Evolutionary conservation across 1,284 basidiomycete genomes (phyloP), one percentile per base, ranked within the genome.

Genomic region (Sparassis latifolia): DNA sequence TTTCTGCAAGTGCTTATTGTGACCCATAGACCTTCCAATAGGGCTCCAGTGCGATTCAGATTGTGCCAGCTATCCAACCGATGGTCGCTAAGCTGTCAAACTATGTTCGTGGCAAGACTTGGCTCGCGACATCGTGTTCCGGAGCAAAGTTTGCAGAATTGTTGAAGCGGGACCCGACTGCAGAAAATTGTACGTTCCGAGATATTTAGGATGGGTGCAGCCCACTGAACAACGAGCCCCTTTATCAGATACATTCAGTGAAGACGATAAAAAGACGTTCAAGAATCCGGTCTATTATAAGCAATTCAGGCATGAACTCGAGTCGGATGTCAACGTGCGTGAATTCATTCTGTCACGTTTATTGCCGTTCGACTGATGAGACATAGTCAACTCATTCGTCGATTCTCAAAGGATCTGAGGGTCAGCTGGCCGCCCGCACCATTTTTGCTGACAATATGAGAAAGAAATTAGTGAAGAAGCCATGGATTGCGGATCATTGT

Each of bases 41-140:
- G 80, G 81, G 82, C 1, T 82, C 81, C 1, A 80, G 79, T 20
- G 79, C 77, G 2, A 73, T 85, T 30, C 83, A 86, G 57, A 75
- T 84, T 10, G 76, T 84, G 0, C 72, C 82, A 0, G 72, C 79
- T 2, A 62, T 85, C 5, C 80, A 82, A 54, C 72, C 76, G 2
- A 71, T 69, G 50, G 80, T 82, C 4, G 63, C 66, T 45, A 70
- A 73, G 50, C 50, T 85, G 29, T 66, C 69, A 38, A 81, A 82
- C 61, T 84, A 77, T 56, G 81, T 80, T 33, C 73, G 80, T n/a
- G 77, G 80, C 2, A 75, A 77, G 60, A 80, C 81, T 0, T 85
- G 80, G 82, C 69, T 85, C 33, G 70, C 78, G 3, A 62, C 72
- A 1, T 70, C 74, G 0, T 81, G 83, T 53, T 67, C 72, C 3